A percentile compares a stretch with the other conserved stretches of the same genome.
These are phyloP conservation scores for Drechslerella stenobrocha DNA, from an alignment of 2,329 filamentous ascomycete genomes.

Conservation along the genomic window DNA sequence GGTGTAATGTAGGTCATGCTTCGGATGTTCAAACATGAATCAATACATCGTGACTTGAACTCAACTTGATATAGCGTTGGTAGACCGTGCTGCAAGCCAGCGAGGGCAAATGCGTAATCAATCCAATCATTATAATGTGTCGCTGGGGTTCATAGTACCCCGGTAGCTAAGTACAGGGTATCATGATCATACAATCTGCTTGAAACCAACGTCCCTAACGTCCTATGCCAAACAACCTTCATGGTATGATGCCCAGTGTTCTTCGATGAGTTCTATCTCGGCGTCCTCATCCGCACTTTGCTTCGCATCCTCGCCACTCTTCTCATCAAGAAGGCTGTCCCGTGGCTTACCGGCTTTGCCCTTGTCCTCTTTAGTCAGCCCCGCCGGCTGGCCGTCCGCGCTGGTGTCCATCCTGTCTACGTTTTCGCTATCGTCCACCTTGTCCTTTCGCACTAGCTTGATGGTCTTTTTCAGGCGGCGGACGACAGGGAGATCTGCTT, in stretches of 20 bases:
- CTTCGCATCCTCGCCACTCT: conserved; percentile 9
- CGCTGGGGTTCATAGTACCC: too few relatives aligned
- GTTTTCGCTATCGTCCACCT: conserved; percentile 9
- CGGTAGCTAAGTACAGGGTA: too few relatives aligned
- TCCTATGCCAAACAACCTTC: conserved; percentile 24
- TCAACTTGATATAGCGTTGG: conserved; percentile 3
- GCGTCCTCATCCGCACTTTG: conserved; percentile 16
- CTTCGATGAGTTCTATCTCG: conserved; percentile 35
- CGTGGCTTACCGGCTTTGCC: conserved; percentile 2
- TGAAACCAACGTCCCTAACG: neutral
- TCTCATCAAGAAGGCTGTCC: neutral
- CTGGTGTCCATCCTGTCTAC: conserved; percentile 26
- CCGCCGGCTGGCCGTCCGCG: conserved; percentile 7
- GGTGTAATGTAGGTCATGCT: conserved; percentile 49
- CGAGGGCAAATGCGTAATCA: too few relatives aligned
- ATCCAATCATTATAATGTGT: too few relatives aligned
- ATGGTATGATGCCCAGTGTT: conserved; percentile 40
- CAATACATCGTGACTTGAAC: conserved; percentile 47
- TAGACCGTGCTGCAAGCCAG: too few relatives aligned
- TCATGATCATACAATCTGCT: too few relatives aligned
- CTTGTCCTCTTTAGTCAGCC: too few relatives aligned
- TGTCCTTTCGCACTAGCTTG: conserved; percentile 35
- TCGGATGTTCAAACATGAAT: conserved; percentile 47
- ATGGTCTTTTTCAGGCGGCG: conserved; percentile 34
- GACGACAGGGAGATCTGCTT: conserved; percentile 36